A percentile compares a stretch with the other conserved stretches of the same genome.
These are phyloP conservation scores for Alternaria atra DNA, from an alignment of 2,329 filamentous ascomycete species.

Conservation along the genomic window DNA sequence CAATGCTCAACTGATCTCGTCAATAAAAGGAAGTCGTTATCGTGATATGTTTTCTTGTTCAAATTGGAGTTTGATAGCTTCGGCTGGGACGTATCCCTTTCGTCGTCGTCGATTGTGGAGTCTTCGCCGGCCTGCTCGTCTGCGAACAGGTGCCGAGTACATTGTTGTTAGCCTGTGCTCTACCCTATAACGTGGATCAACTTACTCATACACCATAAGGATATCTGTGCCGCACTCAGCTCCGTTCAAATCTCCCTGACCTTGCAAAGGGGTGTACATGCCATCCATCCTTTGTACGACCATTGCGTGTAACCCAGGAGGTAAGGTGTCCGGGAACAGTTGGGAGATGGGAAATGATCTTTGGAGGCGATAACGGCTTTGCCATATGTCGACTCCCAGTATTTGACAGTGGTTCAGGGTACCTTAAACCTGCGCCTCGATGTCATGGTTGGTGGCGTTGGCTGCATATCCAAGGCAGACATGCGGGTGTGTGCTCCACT, in stretches of 20 bases:
- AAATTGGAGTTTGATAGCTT: too few species aligned
- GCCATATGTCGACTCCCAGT: neutral
- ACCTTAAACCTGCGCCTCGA: neutral
- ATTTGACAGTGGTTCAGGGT: neutral
- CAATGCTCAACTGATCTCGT: neutral
- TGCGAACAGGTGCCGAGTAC: neutral
- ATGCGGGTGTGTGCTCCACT: neutral
- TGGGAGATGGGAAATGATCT: neutral
- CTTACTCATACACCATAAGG: neutral
- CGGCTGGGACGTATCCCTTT: neutral
- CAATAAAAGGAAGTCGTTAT: neutral
- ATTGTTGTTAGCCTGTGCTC: neutral
- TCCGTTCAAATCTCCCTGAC: neutral
- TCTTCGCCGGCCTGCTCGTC: neutral
- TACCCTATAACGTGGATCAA: neutral
- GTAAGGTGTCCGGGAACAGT: neutral
- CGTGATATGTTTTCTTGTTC: neutral
- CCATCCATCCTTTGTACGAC: neutral
- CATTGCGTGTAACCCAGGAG: neutral
- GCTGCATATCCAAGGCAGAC: neutral
- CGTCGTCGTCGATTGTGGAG: neutral
- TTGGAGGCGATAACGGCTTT: neutral
- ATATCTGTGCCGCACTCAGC: neutral
- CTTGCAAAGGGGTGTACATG: neutral
- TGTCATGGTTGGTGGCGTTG: neutral